Percentiles rank a stretch among this genome's conserved stretches.
Conservation (phyloP, 352 stramenopile genomes). For the Globisporangium lucens region DNA sequence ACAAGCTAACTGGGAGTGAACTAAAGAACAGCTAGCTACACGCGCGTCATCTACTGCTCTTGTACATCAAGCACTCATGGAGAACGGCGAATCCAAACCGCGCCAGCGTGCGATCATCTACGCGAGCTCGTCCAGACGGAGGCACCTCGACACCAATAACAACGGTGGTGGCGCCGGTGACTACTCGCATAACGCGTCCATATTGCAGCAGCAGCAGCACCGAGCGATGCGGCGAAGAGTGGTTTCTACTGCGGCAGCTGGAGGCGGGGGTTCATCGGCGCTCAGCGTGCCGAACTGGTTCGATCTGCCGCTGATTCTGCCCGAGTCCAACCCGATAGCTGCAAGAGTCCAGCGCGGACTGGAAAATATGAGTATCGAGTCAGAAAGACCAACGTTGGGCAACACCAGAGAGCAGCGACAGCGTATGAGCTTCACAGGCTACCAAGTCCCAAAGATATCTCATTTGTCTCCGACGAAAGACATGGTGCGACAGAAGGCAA, state of each 20-base stretch:
- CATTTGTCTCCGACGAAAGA: constrained; percentile 26
- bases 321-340: constrained; percentile 34
- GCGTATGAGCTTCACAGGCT: neutral
- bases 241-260: neutral
- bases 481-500: constrained; percentile 1
- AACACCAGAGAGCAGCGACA: neutral
- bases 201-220: constrained; percentile 6
- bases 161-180: neutral
- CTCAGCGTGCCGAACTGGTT: constrained; percentile 48
- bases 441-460: constrained; percentile 45
- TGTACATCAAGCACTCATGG: constrained; percentile 3
- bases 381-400: neutral
- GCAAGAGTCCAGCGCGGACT: constrained; percentile 43
- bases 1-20: neutral
- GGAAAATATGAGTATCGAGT: neutral
- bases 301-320: constrained; percentile 58
- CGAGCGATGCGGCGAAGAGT: constrained; percentile 1
- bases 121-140: constrained; percentile 11
- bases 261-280: neutral
- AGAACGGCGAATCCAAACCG: constrained; percentile 5
- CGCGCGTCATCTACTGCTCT: neutral
- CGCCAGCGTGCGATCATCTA: constrained; percentile 39
- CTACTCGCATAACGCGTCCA: neutral
- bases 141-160: constrained; percentile 2
- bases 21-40: neutral